These are phyloP conservation scores for Beauveria varroae DNA, from an alignment of 2,329 filamentous ascomycete species.

Conservation along the genomic window DNA sequence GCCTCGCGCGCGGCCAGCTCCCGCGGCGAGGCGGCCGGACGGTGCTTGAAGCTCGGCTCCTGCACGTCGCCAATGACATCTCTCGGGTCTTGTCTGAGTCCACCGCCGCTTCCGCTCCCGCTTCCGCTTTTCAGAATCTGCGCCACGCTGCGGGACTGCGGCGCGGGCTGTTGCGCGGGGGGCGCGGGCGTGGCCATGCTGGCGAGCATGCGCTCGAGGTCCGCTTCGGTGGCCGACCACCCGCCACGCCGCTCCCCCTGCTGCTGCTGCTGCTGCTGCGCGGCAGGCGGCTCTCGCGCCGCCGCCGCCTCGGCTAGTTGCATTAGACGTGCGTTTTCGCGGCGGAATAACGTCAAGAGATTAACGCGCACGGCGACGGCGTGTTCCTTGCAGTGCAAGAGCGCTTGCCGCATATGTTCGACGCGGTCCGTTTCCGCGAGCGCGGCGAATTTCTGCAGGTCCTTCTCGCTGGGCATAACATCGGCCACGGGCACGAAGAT, in stretches of 20 bases:
- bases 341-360: conserved; percentile 22
- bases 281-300: conserved; percentile 10
- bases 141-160: not conserved
- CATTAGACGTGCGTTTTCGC: conserved; percentile 25
- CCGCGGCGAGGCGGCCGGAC: conserved; percentile 12
- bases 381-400: conserved; percentile 21
- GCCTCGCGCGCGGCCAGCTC: conserved; percentile 17
- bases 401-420: conserved; percentile 13
- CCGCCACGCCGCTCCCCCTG: not conserved
- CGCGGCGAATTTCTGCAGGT: conserved; percentile 23
- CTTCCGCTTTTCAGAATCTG: not conserved
- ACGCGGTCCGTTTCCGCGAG: conserved; percentile 19
- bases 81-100: not conserved
- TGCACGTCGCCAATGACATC: conserved; percentile 14
- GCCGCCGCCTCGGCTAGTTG: conserved; percentile 11
- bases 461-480: conserved; percentile 15
- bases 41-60: conserved; percentile 15
- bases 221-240: not conserved
- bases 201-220: conserved; percentile 21
- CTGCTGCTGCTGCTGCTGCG: conserved; percentile 2
- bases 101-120: not conserved
- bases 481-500: conserved; percentile 28
- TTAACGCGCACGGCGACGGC: conserved; percentile 22
- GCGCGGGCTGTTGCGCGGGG: not conserved
- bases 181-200: conserved; percentile 22